These are phyloP conservation scores for Scleromitrula shiraiana DNA, from an alignment of 2,329 filamentous ascomycete species.

Conservation along the genomic window DNA sequence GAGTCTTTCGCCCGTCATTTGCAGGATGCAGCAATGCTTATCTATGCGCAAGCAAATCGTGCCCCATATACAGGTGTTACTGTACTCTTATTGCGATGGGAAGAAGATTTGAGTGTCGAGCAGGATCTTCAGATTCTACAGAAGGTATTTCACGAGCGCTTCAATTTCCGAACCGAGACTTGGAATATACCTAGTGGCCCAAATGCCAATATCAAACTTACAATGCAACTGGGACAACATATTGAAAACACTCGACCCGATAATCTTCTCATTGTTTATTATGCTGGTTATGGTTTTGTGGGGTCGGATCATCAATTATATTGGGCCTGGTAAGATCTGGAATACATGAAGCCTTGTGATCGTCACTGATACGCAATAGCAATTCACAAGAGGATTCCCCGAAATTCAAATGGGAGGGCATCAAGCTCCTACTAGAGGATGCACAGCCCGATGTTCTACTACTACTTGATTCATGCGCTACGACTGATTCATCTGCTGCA, in stretches of 20 bases:
- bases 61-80: constrained; percentile 50
- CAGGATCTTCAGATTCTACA: constrained; percentile 48
- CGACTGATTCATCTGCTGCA: constrained; percentile 42
- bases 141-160: constrained; percentile 49
- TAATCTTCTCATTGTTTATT: constrained; percentile 57
- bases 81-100: constrained; percentile 54
- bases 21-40: constrained; percentile 60
- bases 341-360: constrained; percentile 19
- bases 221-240: constrained; percentile 51
- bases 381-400: constrained; percentile 49
- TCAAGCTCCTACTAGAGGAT: constrained; percentile 55
- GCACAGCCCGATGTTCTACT: constrained; percentile 55
- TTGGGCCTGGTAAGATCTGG: constrained; percentile 54
- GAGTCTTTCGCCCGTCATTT: constrained; percentile 60
- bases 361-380: constrained; percentile 38
- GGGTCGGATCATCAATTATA: constrained; percentile 54
- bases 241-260: constrained; percentile 49
- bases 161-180: constrained; percentile 51
- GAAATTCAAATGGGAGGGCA: constrained; percentile 55
- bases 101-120: constrained; percentile 48
- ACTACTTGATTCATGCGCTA: constrained; percentile 52
- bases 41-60: constrained; percentile 54
- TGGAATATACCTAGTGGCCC: constrained; percentile 53
- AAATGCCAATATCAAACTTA: constrained; percentile 53
- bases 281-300: constrained; percentile 52